phyloP scores from a whole-genome alignment of 2,329 filamentous ascomycete species.

The Pseudocercospora fuligena region DNA sequence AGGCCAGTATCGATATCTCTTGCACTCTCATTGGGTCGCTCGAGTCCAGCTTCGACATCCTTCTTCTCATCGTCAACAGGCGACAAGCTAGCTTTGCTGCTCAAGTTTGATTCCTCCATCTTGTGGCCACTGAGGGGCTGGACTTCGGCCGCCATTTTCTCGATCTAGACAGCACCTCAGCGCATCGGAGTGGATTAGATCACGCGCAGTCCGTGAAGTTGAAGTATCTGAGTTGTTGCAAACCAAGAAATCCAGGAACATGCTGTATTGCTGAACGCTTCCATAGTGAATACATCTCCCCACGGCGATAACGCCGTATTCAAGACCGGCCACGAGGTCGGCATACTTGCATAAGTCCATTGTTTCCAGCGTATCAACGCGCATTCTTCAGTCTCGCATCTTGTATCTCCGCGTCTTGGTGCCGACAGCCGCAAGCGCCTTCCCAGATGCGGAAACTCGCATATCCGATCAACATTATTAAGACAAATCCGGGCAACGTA shows the following conservation, averaged over 20 bases:
- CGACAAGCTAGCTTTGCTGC: constrained; percentile 12
- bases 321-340: background rate
- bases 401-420: constrained; percentile 4
- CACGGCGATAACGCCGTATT: background rate
- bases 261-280: background rate
- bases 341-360: constrained; percentile 1
- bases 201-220: too few species aligned
- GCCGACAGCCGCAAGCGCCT: background rate
- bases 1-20: background rate
- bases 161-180: background rate
- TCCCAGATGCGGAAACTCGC: constrained; percentile 1
- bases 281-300: background rate
- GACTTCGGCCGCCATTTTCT: background rate
- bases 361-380: constrained; percentile 1
- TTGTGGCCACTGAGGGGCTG: background rate
- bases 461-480: background rate
- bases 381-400: background rate
- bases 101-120: background rate
- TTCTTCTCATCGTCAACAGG: constrained; percentile 5
- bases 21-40: background rate
- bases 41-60: background rate
- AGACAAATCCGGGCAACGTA: background rate
- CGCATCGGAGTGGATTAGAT: too few species aligned
- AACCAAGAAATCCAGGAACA: too few species aligned
- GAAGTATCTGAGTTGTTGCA: too few species aligned